Base-by-base conservation (phyloP, 139 green algal species). In the Chlamydomonas sp. region DNA sequence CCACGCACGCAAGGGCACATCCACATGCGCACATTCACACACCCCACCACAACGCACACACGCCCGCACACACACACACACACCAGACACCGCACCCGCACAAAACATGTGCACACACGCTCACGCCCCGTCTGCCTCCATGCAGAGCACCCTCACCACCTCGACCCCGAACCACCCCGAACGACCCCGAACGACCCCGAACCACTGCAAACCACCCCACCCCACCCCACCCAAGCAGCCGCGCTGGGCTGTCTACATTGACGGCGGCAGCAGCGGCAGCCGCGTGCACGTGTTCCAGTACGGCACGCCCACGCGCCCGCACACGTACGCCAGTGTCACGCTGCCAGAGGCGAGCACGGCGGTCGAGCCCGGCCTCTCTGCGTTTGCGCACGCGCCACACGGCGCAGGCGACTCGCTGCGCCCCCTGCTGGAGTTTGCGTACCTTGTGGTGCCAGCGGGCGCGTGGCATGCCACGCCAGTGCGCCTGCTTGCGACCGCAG, bases 401-500 rank as follows among this genome's bases (percentile, higher is more conserved):
- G 39, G n/a, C 48, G 80, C 76, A 4, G 76, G 58, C 1, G 60
- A 39, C 1, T 77, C 68, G 22, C 59, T 86, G 39, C 24, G 8
- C 22, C 68, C 68, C 5, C 69, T 86, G 36, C 69, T 86, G 39
- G 58, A 76, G 10, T 54, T 16, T 54, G 43, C 43, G 13, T 54
- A 54, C 43, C 58, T 8, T 10, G 26, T 35, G 67, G 75, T 85
- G 13, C 81, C 81, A 8, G 30, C 43, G 13, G 8, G 48, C 3
- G 36, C 54, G 24, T 73, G 67, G 37, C 2, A 36, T 1, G 22
- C 13, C 1, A 87, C 81, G 1, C 81, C 81, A 0, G 75, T 87
- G 34, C 74, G 69, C 60, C 70, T 87, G 31, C 73, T 87, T 67
- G 77, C 81, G 1, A 87, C 81, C 30, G 81, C 81, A 50, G 81